A percentile compares a stretch with the other conserved stretches of the same genome.
Evolutionary conservation across 768 basidiomycete genomes (phyloP).

Genomic region (Boletus coccyginus): DNA sequence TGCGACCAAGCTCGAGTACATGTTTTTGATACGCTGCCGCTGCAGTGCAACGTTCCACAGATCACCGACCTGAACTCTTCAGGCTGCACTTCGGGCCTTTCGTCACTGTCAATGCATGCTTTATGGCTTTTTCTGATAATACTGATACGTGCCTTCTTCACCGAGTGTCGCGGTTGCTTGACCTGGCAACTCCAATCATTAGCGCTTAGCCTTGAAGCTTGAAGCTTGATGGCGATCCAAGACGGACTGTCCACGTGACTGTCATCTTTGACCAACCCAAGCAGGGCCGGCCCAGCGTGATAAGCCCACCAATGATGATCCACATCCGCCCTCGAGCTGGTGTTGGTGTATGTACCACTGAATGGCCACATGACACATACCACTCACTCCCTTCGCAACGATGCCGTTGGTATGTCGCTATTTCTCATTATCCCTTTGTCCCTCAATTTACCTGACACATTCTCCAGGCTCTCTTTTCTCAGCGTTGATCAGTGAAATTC

Average conservation of each 20-base stretch:
- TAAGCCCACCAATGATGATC: background rate
- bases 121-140: too few relatives aligned
- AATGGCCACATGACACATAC: background rate
- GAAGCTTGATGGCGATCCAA: too few relatives aligned
- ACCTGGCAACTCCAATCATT: background rate
- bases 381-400: background rate
- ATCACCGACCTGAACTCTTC: too few relatives aligned
- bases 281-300: background rate
- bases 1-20: background rate
- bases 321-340: background rate
- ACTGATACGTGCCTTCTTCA: background rate
- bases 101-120: background rate
- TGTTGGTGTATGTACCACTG: background rate
- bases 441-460: background rate
- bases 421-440: background rate
- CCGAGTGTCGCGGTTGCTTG: background rate
- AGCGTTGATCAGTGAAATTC: background rate
- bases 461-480: background rate
- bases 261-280: background rate
- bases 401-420: background rate
- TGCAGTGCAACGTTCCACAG: background rate
- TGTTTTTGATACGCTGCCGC: background rate
- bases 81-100: too few relatives aligned
- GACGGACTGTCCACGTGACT: background rate
- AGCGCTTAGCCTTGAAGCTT: too few relatives aligned